A percentile compares a stretch with the other conserved stretches of the same genome.
phyloP scores from a whole-genome alignment of 345 rosid genomes.

The Kandelia obovata region DNA sequence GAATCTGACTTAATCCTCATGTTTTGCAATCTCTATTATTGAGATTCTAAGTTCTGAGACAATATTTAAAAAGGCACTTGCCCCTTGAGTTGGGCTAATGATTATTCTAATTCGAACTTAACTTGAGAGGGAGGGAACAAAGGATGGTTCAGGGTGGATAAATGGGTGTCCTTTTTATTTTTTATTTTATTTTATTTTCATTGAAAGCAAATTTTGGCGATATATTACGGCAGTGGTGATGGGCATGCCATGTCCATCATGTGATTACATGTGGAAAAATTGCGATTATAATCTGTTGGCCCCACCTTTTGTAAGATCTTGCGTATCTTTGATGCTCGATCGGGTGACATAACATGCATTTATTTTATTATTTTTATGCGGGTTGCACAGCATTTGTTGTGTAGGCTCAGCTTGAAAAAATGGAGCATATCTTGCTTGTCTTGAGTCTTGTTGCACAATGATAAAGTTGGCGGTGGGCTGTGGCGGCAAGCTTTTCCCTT shows the following conservation, averaged over 20 bases:
- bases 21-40: too few species aligned
- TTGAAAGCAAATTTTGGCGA: constrained; percentile 9
- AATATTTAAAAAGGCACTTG: not conserved
- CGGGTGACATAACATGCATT: constrained; percentile 16
- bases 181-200: not conserved
- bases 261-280: constrained; percentile 52
- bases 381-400: constrained; percentile 11
- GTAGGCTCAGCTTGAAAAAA: too few species aligned
- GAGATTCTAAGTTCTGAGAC: too few species aligned
- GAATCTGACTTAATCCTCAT: too few species aligned
- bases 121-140: constrained; percentile 13
- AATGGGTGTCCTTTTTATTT: constrained; percentile 6
- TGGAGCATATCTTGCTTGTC: not conserved
- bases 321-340: constrained; percentile 49
- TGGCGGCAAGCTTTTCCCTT: too few species aligned
- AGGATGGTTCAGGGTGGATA: constrained; percentile 16
- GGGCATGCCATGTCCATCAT: constrained; percentile 50
- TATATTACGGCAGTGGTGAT: constrained; percentile 25
- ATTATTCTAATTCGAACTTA: constrained; percentile 13
- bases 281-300: constrained; percentile 26
- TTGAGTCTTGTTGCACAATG: too few species aligned
- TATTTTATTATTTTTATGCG: constrained; percentile 13
- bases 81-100: constrained; percentile 17
- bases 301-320: constrained; percentile 22
- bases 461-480: too few species aligned